Evolutionary conservation across 495 filamentous ascomycete genomes (phyloP).

Genomic region (Hypoxylon intermedium): DNA sequence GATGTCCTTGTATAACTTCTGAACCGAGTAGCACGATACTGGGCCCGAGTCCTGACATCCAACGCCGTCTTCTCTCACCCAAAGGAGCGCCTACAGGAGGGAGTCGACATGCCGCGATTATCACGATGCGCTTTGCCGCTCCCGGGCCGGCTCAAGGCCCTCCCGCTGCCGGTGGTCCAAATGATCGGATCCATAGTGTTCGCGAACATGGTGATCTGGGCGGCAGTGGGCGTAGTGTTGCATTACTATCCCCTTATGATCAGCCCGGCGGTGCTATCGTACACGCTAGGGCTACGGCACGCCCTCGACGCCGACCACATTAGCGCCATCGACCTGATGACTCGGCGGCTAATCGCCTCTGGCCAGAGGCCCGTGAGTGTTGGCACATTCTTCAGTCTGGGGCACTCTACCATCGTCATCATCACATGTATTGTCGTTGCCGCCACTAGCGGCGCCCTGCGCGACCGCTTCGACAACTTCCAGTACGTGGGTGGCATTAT

Average conservation of each 20-base stretch:
- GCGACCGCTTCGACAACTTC: conserved; percentile 79
- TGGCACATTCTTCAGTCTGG: conserved; percentile 93
- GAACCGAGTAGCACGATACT: no score
- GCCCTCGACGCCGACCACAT: conserved; percentile 98
- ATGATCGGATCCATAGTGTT: conserved; percentile 71
- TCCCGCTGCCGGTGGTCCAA: conserved; percentile 70
- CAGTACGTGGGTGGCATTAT: conserved; percentile 85
- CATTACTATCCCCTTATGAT: conserved; percentile 65
- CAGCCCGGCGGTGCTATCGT: conserved; percentile 81
- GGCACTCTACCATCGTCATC: conserved; percentile 92
- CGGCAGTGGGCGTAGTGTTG: conserved; percentile 72
- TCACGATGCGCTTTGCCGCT: conserved; percentile 23
- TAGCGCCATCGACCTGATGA: conserved; percentile 95
- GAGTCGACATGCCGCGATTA: conserved; percentile 18
- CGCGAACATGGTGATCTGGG: conserved; percentile 77
- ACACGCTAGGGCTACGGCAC: conserved; percentile 90
- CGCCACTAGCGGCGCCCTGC: conserved; percentile 82
- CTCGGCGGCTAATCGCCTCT: conserved; percentile 83
- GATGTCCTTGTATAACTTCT: not conserved
- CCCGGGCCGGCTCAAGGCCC: conserved; percentile 41
- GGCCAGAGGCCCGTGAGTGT: conserved; percentile 90
- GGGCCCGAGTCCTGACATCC: no score
- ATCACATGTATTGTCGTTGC: conserved; percentile 92
- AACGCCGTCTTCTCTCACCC: no score
- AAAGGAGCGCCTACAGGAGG: not conserved